A percentile compares a stretch with the other conserved stretches of the same genome.
Conservation (phyloP, 1,284 basidiomycete species). For the Neolentinus lepideus region DNA sequence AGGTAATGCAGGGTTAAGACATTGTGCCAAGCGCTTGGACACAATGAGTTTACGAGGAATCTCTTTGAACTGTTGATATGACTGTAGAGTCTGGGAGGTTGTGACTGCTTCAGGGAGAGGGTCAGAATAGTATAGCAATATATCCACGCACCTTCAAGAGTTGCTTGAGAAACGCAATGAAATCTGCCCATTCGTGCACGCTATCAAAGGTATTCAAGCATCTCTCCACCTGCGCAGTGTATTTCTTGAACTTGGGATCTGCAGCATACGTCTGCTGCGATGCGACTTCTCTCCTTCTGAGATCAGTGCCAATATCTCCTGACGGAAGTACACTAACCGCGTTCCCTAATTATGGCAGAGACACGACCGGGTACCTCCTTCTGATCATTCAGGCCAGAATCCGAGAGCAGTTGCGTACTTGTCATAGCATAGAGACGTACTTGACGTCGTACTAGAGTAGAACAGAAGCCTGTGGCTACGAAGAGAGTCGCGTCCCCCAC, state of each 20-base stretch:
- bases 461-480: not conserved
- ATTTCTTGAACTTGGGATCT: slow-evolving; percentile 97
- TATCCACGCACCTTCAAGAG: slow-evolving; percentile 75
- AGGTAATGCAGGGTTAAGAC: slow-evolving; percentile 93
- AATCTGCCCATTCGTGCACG: slow-evolving; percentile 99
- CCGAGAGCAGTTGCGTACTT: not conserved
- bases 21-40: slow-evolving; percentile 92
- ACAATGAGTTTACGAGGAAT: slow-evolving; percentile 95
- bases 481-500: not conserved
- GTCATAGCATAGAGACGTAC: not conserved
- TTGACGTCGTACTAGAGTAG: not conserved
- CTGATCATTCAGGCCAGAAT: not conserved
- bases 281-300: not conserved
- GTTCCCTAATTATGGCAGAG: not conserved
- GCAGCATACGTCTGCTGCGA: slow-evolving; percentile 42
- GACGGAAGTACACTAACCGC: not conserved
- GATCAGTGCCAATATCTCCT: not conserved
- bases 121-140: not conserved
- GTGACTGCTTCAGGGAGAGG: not conserved
- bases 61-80: slow-evolving; percentile 87
- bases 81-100: slow-evolving; percentile 74
- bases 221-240: slow-evolving; percentile 85
- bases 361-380: not conserved
- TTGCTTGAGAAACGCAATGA: slow-evolving; percentile 94
- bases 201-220: slow-evolving; percentile 91